phyloP scores from a whole-genome alignment of 106 monocot species.

The Amphibolis antarctica region DNA sequence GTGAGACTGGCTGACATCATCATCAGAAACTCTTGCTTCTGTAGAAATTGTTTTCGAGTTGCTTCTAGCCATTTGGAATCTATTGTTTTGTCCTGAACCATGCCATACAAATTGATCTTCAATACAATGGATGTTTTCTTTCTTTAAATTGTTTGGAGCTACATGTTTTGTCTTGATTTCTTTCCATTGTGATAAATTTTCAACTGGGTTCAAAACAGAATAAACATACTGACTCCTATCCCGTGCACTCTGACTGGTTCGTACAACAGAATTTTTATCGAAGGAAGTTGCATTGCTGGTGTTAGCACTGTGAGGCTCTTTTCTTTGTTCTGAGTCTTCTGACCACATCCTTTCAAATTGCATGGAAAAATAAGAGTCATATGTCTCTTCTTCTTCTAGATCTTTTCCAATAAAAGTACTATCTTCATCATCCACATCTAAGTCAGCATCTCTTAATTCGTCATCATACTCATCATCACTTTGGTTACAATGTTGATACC shows the following conservation, averaged over 20 bases:
- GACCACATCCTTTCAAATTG: slow-evolving; percentile 32
- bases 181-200: slow-evolving; percentile 69
- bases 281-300: slow-evolving; percentile 6
- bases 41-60: slow-evolving; percentile 5
- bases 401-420: not conserved
- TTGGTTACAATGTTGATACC: slow-evolving; percentile 45
- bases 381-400: slow-evolving; percentile 50
- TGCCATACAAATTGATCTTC: not conserved
- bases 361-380: slow-evolving; percentile 66
- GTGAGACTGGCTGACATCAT: slow-evolving; percentile 77
- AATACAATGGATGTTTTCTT: slow-evolving; percentile 29
- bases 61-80: not conserved
- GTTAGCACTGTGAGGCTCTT: slow-evolving; percentile 30
- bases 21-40: slow-evolving; percentile 23
- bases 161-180: slow-evolving; percentile 28
- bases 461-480: slow-evolving; percentile 26
- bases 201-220: slow-evolving; percentile 64
- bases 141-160: slow-evolving; percentile 18
- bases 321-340: no score
- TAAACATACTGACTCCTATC: slow-evolving; percentile 53
- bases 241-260: slow-evolving; percentile 1
- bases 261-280: slow-evolving; percentile 7
- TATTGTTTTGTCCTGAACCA: slow-evolving; percentile 15
- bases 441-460: slow-evolving; percentile 21
- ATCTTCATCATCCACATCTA: slow-evolving; percentile 31